Conservation (phyloP, 768 basidiomycete genomes). For the Kwoniella pini region DNA sequence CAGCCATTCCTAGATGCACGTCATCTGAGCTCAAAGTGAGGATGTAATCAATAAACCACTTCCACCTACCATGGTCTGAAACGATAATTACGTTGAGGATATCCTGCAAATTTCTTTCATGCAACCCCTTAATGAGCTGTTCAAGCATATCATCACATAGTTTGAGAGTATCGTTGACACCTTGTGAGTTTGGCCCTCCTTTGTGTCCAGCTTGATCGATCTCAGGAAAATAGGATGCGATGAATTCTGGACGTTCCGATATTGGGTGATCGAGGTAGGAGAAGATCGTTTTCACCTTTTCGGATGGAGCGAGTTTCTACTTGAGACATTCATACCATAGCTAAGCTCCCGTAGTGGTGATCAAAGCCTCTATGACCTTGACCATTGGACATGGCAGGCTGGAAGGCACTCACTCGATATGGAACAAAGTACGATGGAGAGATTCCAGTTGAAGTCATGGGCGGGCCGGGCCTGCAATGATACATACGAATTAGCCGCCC, state of each 20-base stretch:
- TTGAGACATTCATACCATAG: too few relatives aligned
- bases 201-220: slow-evolving; percentile 24
- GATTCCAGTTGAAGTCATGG: slow-evolving; percentile 65
- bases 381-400: too few relatives aligned
- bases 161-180: slow-evolving; percentile 63
- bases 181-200: slow-evolving; percentile 26
- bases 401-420: slow-evolving; percentile 62
- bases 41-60: background rate
- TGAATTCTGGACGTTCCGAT: slow-evolving; percentile 71
- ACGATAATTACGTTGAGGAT: slow-evolving; percentile 89
- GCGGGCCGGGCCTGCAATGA: slow-evolving; percentile 73
- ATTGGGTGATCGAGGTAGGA: slow-evolving; percentile 79
- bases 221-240: slow-evolving; percentile 62
- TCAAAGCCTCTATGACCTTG: too few relatives aligned
- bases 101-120: slow-evolving; percentile 71
- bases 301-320: slow-evolving; percentile 57
- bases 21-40: too few relatives aligned
- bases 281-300: slow-evolving; percentile 75
- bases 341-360: too few relatives aligned
- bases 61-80: slow-evolving; percentile 38
- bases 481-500: too few relatives aligned
- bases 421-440: slow-evolving; percentile 75
- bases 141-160: slow-evolving; percentile 74
- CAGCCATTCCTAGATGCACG: slow-evolving; percentile 81
- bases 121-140: slow-evolving; percentile 65